phyloP scores from a whole-genome alignment of 352 stramenopile species.

The Phytophthora brassicae region DNA sequence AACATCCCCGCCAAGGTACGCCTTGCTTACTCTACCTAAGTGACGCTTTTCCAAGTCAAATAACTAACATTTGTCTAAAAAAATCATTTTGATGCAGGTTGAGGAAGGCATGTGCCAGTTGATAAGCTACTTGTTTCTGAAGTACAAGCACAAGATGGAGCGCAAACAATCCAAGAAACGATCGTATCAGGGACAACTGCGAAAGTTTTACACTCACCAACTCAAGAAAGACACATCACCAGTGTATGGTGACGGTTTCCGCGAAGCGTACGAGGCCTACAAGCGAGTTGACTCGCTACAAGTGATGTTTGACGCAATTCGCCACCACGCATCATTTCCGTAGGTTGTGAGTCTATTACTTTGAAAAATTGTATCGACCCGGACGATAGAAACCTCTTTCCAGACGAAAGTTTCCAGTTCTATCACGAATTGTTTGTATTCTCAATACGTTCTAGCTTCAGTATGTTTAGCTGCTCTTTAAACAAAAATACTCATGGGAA shows the following conservation, averaged over 20 bases:
- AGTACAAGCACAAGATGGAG: constrained; percentile 67
- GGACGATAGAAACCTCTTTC: no score
- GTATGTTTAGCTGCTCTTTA: no score
- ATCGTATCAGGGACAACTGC: constrained; percentile 44
- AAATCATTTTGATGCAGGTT: constrained; percentile 4
- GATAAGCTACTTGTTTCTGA: constrained; percentile 75
- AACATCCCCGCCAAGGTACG: constrained; percentile 43
- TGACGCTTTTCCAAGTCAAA: no score
- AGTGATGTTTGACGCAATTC: constrained; percentile 64
- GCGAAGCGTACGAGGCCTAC: constrained; percentile 61
- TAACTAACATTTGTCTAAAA: constrained; percentile 2
- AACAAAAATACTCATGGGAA: neutral
- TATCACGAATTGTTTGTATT: no score
- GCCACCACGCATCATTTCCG: constrained; percentile 43
- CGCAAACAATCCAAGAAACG: constrained; percentile 37
- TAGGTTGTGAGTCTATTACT: constrained; percentile 19
- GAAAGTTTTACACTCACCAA: constrained; percentile 67
- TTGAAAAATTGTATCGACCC: no score
- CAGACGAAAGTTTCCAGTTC: no score
- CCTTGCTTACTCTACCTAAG: neutral
- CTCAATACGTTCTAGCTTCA: no score
- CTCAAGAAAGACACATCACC: constrained; percentile 59
- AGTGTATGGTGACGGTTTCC: constrained; percentile 73
- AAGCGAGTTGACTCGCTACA: constrained; percentile 68
- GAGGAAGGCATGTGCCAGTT: constrained; percentile 80